phyloP scores from a whole-genome alignment of 805 yeast genomes.

The Ogataea minuta region DNA sequence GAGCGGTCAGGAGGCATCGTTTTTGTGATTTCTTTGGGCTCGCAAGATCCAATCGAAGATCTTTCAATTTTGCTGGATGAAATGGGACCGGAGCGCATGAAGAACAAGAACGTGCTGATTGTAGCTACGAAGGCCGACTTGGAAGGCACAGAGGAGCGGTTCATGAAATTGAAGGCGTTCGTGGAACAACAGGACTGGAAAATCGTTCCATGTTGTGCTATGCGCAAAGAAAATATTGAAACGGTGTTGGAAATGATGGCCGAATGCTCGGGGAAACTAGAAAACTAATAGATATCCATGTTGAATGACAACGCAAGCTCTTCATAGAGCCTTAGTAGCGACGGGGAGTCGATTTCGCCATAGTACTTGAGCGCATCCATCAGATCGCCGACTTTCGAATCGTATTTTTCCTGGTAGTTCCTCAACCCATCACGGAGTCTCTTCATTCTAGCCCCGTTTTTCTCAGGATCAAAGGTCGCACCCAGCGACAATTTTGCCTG shows the following conservation, averaged over 20 bases:
- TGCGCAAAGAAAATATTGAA: slow-evolving; percentile 68
- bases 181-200: slow-evolving; percentile 56
- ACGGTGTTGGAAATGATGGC: slow-evolving; percentile 71
- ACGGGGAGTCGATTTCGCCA: slow-evolving; percentile 51
- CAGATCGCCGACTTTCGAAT: slow-evolving; percentile 43
- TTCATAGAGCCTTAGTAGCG: slow-evolving; percentile 41
- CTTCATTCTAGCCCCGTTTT: slow-evolving; percentile 41
- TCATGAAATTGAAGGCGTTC: slow-evolving; percentile 40
- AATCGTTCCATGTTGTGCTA: slow-evolving; percentile 82
- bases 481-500: slow-evolving; percentile 36
- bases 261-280: slow-evolving; percentile 41
- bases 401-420: slow-evolving; percentile 44
- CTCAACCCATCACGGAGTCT: slow-evolving; percentile 41
- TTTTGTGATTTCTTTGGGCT: slow-evolving; percentile 78
- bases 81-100: slow-evolving; percentile 62
- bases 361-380: slow-evolving; percentile 43
- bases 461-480: slow-evolving; percentile 38
- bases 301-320: slow-evolving; percentile 36
- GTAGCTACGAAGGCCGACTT: slow-evolving; percentile 96
- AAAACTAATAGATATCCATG: slow-evolving; percentile 7
- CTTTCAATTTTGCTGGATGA: slow-evolving; percentile 63
- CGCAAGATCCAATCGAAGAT: slow-evolving; percentile 63
- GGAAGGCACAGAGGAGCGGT: slow-evolving; percentile 51
- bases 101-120: slow-evolving; percentile 62
- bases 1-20: slow-evolving; percentile 90